Evolutionary conservation across 768 basidiomycete species (phyloP).

Genomic region (Russula vinacea): DNA sequence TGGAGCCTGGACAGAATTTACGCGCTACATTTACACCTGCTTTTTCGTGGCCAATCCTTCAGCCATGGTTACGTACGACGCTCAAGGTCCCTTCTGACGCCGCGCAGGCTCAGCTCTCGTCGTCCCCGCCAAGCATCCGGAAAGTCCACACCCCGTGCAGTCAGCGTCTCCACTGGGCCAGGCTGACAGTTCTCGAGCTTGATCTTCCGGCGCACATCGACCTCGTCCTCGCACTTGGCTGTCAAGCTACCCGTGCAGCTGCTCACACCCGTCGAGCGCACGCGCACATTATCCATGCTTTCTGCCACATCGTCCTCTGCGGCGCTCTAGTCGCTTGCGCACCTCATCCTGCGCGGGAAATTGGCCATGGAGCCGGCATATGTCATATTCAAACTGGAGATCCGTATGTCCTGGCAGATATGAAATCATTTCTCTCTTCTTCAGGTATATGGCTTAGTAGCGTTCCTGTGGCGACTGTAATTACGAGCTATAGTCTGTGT

Average conservation of each 20-base stretch:
- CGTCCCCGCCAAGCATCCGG: constrained; percentile 34
- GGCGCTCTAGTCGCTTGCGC: constrained; percentile 39
- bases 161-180: constrained; percentile 3
- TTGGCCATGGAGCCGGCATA: constrained; percentile 29
- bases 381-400: no score
- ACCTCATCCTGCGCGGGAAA: constrained; percentile 38
- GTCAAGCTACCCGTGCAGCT: constrained; percentile 52
- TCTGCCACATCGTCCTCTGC: constrained; percentile 36
- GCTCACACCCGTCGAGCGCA: constrained; percentile 14
- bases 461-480: no score
- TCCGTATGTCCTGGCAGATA: no score
- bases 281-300: constrained; percentile 29
- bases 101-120: constrained; percentile 43
- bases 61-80: constrained; percentile 53
- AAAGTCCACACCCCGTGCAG: constrained; percentile 6
- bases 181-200: constrained; percentile 27
- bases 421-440: no score
- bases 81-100: constrained; percentile 56
- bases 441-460: no score
- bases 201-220: constrained; percentile 47
- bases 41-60: constrained; percentile 71
- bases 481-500: background rate
- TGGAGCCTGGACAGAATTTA: constrained; percentile 34
- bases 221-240: constrained; percentile 58
- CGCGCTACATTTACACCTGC: constrained; percentile 63